Percentiles rank a stretch among this genome's conserved stretches.
Conservation (phyloP, 163 green algal species). For the Chlamydomonas reinhardtii region DNA sequence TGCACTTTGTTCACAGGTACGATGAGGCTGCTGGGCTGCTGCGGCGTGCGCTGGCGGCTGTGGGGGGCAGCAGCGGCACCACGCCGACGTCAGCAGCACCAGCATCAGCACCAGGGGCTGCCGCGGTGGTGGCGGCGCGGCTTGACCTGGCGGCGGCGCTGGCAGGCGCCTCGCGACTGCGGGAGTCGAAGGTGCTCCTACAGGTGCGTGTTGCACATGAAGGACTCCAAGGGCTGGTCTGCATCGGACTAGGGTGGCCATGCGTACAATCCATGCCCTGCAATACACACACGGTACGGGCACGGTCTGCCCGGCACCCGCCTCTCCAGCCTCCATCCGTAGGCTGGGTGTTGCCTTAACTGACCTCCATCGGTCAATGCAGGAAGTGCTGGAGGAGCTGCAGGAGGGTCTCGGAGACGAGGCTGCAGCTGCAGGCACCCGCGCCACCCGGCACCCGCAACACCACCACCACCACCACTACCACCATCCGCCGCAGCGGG, state of each 20-base stretch:
- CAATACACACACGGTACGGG: too few species aligned
- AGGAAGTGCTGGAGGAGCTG: neutral
- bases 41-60: neutral
- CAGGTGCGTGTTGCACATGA: neutral
- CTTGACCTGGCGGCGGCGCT: constrained; percentile 23
- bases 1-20: neutral
- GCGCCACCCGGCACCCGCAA: too few species aligned
- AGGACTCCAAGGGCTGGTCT: too few species aligned
- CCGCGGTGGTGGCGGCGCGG: neutral
- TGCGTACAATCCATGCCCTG: too few species aligned
- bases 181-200: constrained; percentile 11
- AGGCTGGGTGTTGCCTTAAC: too few species aligned
- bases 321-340: too few species aligned
- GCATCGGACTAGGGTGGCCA: too few species aligned
- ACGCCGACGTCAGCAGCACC: too few species aligned
- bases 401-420: neutral
- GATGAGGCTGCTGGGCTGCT: constrained; percentile 18
- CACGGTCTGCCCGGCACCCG: too few species aligned
- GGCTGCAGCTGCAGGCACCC: neutral
- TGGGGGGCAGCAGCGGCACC: neutral
- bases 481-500: neutral
- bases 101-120: neutral
- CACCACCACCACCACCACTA: too few species aligned
- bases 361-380: too few species aligned
- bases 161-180: neutral